Evolutionary conservation across 2,329 filamentous ascomycete genomes (phyloP).

Genomic region (Fusarium pseudonygamai): DNA sequence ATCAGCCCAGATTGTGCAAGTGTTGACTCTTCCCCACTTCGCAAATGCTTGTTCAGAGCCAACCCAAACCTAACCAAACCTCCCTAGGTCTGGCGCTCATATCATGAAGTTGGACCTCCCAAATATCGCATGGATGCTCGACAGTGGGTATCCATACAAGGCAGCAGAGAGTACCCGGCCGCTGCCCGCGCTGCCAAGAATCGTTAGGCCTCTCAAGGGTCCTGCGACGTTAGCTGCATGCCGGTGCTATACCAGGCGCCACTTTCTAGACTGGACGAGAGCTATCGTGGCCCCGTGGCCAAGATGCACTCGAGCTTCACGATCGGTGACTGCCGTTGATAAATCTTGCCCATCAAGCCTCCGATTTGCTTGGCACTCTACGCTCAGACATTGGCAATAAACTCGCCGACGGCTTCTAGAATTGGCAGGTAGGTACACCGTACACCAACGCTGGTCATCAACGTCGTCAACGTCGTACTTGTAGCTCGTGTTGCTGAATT

Average conservation of each 20-base stretch:
- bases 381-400: background rate
- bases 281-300: constrained; percentile 19
- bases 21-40: constrained; percentile 6
- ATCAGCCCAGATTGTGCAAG: constrained; percentile 33
- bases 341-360: background rate
- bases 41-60: constrained; percentile 21
- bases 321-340: constrained; percentile 5
- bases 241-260: background rate
- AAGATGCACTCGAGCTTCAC: constrained; percentile 7
- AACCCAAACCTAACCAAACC: background rate
- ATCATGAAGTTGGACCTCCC: constrained; percentile 17
- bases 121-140: constrained; percentile 18
- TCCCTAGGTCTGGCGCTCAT: constrained; percentile 7
- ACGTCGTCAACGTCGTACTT: background rate
- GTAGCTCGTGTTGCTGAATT: background rate
- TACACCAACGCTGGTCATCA: background rate
- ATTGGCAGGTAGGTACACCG: background rate
- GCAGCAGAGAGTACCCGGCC: background rate
- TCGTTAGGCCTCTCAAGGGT: constrained; percentile 26
- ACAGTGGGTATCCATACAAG: constrained; percentile 4
- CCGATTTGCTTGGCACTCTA: background rate
- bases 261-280: constrained; percentile 8
- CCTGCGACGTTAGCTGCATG: constrained; percentile 26
- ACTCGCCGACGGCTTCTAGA: background rate
- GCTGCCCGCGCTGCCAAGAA: constrained; percentile 15